Evolutionary conservation across 176 grass and related monocot species (phyloP), one percentile per base, ranked within the genome.

Genomic region (Avena sativa): DNA sequence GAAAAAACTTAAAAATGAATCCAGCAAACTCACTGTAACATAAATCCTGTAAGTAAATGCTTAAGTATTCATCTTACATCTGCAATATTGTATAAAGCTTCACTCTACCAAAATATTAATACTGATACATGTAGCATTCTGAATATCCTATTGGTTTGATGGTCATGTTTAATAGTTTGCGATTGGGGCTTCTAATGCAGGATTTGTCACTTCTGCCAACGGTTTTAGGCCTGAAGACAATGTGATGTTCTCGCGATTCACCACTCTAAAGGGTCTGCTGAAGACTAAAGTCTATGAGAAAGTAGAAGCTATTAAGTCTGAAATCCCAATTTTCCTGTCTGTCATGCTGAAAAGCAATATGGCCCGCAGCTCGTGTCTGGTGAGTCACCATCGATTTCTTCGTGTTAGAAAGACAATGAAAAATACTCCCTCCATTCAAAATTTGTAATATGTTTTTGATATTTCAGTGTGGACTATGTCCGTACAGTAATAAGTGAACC

Each of bases 251-350:
- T 47, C 74, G 6, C 63, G 74, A 79, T 19, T 1, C 6, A 43
- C 19, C 30, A 14, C 11, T 81, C 46, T 88, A 28, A 15, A 60
- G 36, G 53, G n/a, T 16, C 13, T 28, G 9, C 77, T 74, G n/a
- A 44, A 48, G 76, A 79, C 30, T 20, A 58, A 57, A 78, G 55
- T 81, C 19, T 7, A 78, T 21, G 13, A 47, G n/a, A 34, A 56
- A 74, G 4, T 81, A 49, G 6, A 6, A 67, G 59, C 17, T 47
- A 81, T 89, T 55, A 48, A 72, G 4, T 74, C 68, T 2, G 57
- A 84, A 12, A 80, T 85, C 47, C 88, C 76, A 2, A 9, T 81
- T 74, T 85, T 57, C n/a, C 47, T 80, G 58, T 13, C 30, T 21
- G 2, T 85, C 34, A 74, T 89, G 47, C 19, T 2, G 7, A 66